Base-by-base conservation (phyloP, 2,329 filamentous ascomycete species). In the Colletotrichum theobromicola region DNA sequence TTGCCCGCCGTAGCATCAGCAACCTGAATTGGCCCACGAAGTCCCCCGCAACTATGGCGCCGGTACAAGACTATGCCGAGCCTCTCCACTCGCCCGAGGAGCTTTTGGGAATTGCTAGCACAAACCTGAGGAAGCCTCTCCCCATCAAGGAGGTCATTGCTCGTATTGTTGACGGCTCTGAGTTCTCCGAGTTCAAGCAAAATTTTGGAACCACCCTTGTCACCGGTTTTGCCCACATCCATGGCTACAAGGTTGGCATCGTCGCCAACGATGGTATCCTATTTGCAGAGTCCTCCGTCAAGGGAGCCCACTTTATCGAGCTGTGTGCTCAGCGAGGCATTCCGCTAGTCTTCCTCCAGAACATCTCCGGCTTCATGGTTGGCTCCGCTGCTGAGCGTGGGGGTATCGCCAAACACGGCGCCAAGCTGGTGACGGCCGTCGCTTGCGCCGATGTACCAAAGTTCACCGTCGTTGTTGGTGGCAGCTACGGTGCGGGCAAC, bases 331-430 rank as follows among this genome's bases (percentile, higher is more conserved):
- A 98, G 84, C 93, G 97, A 71, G 92, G 94, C 68, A 94, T 98
- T 71, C 96, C 97, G 1, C 88, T 98, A 12, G 90, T 98, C 65
- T 98, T 98, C 85, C 87, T 99, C 24, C 97, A 99, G 83, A 98
- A 99, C 84, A 98, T 99, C 82, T 93, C 93, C 7, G 97, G 97
- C 57, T 99, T 99, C 90, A 99, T 99, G 97, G 97, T 99, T 35
- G 97, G 97, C 57, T 91, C 92, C 21, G 95, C 97, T 79, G 95
- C 96, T 1, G 97, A 99, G 85, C 93, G 94, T 69, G 96, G 96
- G 67, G 97, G 97, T 15, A 98, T 99, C 79, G 97, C 97, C 69
- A 98, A 98, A 89, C 97, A 98, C 81, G 97, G 97, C 53, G 97
- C 97, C 7, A 98, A 99, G 86, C 91, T 99, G 21, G 97, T 98